Evolutionary conservation across 1,284 basidiomycete genomes (phyloP).

Genomic region (Chalciporus sp.): DNA sequence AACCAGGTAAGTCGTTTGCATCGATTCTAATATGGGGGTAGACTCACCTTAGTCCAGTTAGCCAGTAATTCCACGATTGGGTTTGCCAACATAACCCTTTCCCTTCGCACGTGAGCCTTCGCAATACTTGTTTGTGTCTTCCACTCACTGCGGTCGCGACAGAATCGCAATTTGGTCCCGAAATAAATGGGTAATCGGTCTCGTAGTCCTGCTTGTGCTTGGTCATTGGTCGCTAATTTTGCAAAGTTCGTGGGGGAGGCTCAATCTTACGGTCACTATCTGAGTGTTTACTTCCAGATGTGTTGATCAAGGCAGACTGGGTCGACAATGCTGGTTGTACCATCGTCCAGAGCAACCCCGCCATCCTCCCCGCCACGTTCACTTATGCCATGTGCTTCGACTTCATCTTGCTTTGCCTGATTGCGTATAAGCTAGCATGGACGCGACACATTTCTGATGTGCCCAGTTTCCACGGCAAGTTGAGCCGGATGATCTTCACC

Average conservation of each 20-base stretch:
- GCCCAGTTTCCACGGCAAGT: constrained; percentile 20
- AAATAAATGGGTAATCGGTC: constrained; percentile 31
- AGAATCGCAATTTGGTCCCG: constrained; percentile 41
- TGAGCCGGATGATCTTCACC: constrained; percentile 35
- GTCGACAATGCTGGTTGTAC: constrained; percentile 37
- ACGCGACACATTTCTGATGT: constrained; percentile 20
- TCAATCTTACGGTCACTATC: neutral
- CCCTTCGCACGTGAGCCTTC: constrained; percentile 34
- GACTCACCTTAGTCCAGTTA: constrained; percentile 24
- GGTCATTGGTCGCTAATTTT: constrained; percentile 39
- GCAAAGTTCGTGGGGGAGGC: constrained; percentile 23
- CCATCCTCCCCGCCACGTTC: constrained; percentile 43
- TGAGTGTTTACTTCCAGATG: constrained; percentile 30
- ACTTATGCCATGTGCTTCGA: constrained; percentile 54
- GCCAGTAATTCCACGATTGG: constrained; percentile 36
- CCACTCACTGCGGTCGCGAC: constrained; percentile 2
- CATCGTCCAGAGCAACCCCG: constrained; percentile 41
- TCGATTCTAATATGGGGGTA: neutral
- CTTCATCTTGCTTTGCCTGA: constrained; percentile 44
- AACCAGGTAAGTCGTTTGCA: constrained; percentile 31
- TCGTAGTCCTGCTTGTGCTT: constrained; percentile 35
- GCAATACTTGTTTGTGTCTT: neutral
- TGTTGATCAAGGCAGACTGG: constrained; percentile 42
- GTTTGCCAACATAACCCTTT: constrained; percentile 38
- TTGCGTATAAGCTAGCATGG: constrained; percentile 39